Base-by-base conservation (phyloP, 2,329 filamentous ascomycete genomes). In the Fusarium tanahbumbuense region DNA sequence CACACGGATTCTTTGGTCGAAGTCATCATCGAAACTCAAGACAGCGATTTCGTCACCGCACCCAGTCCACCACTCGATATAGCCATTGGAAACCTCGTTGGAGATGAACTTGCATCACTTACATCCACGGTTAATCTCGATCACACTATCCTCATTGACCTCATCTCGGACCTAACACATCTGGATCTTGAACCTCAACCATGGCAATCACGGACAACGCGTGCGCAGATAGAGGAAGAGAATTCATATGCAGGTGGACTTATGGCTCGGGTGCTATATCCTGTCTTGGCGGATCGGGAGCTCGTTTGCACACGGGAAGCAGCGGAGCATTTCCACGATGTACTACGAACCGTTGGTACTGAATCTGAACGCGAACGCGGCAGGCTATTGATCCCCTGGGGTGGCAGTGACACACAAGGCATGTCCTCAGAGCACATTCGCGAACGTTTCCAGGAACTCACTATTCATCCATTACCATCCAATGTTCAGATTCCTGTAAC, bases 131-230 rank as follows among this genome's bases (percentile, higher is more conserved):
- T 83, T 22, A 83, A 83, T 61, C 73, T 83, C 55, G 81, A 83
- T 45, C 81, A 82, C 57, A 81, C 81, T 8, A 76, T 82, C 42
- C 78, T 83, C 16, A 78, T 83, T 42, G 78, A 81, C 44, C 74
- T 83, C 28, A 76, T 80, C 34, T 82, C 81, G 2, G 81, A 83
- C 53, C 74, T 82, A 15, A 82, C 80, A 1, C 81, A 83, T 41
- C 60, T 73, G 11, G 56, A 67, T 5, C 78, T 82, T 8, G 65
- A 76, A 20, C 75, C 78, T 1, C 72, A 78, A 56, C 72, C 75
- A 6, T 81, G 78, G 76, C 78, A 81, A 46, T 75, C 74, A 5
- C 64, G 60, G 15, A 77, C 76, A 5, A 81, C 79, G 8, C 67
- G 74, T 6, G 63, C 69, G 2, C 78, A 80, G 49, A 81, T 81